Conservation (phyloP, 768 basidiomycete species). For the Mycena polygramma region DNA sequence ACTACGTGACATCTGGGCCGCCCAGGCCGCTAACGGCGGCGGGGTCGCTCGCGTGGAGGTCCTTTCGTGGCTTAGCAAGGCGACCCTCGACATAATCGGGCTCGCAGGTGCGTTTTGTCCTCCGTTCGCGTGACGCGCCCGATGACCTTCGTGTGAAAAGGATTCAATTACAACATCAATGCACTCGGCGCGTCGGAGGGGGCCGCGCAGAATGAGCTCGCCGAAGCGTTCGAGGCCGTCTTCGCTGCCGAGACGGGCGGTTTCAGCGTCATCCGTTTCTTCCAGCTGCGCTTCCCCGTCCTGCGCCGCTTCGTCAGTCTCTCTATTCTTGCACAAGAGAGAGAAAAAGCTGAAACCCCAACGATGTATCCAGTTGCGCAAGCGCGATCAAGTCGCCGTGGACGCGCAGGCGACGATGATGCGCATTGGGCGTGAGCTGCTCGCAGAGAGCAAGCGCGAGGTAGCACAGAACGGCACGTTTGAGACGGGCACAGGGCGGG, state of each 20-base stretch:
- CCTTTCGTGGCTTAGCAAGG: slow-evolving; percentile 72
- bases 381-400: neutral
- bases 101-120: slow-evolving; percentile 62
- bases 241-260: slow-evolving; percentile 42
- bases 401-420: slow-evolving; percentile 16
- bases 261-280: neutral
- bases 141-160: slow-evolving; percentile 22
- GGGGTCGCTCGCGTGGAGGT: slow-evolving; percentile 63
- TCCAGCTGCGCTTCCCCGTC: neutral
- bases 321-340: neutral
- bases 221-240: slow-evolving; percentile 58
- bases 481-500: slow-evolving; percentile 1
- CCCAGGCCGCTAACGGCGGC: slow-evolving; percentile 49
- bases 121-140: slow-evolving; percentile 25
- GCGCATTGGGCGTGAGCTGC: slow-evolving; percentile 14
- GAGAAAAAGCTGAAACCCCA: too few relatives aligned
- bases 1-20: slow-evolving; percentile 63
- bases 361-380: neutral
- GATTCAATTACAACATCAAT: slow-evolving; percentile 47
- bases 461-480: slow-evolving; percentile 10
- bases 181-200: slow-evolving; percentile 25
- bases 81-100: slow-evolving; percentile 84
- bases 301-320: neutral
- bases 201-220: slow-evolving; percentile 49
- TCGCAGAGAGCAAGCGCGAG: slow-evolving; percentile 23